Base-by-base conservation (phyloP, 1,284 basidiomycete genomes). In the Cystobasidium slooffiae region DNA sequence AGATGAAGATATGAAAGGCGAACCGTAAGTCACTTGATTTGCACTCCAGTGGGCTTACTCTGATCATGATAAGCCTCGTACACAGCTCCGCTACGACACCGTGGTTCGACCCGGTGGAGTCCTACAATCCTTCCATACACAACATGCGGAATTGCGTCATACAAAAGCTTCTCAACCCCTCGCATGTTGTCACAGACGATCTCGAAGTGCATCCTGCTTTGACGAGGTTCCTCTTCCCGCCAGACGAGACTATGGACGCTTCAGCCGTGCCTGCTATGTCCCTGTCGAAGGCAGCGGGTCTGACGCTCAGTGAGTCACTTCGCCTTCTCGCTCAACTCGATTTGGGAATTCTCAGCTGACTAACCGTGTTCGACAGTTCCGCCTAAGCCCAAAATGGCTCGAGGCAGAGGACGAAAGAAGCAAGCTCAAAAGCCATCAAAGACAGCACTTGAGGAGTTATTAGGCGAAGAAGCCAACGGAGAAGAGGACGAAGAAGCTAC, bases 81-180 rank as follows among this genome's bases (percentile, higher is more conserved):
- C 31, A 31, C 31, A 31, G 31, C 31, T 31, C 31, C 31, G 31
- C 55, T 6, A 72, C 69, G 12, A 53, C 61, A 14, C 62, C 70
- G 6, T 73, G 70, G 70, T 73, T 73, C 22, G 70, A 73, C 24
- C 51, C 70, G 16, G 62, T n/a, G 16, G 49, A 59, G 22, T 73
- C 70, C 2, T 73, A 65, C 55, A 73, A 73, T 46, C 70, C 70
- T 8, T 61, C 70, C 12, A 73, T 73, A 20, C 70, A 73, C 41
- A 73, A 73, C 43, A 37, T 65, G 51, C 62, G 62, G 0, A 66
- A 73, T 31, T 65, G 63, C 24, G 51, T 73, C 24, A 73, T 73
- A 22, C 62, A 73, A 39, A 73, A 73, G 70, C 41, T 65, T 6
- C 20, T 73, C 16, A 20, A 73, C 41, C 63, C 70, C 22, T 41